Evolutionary conservation across 2,329 filamentous ascomycete species (phyloP), one percentile per base, ranked within the genome.

Genomic region (Alternaria dauci): DNA sequence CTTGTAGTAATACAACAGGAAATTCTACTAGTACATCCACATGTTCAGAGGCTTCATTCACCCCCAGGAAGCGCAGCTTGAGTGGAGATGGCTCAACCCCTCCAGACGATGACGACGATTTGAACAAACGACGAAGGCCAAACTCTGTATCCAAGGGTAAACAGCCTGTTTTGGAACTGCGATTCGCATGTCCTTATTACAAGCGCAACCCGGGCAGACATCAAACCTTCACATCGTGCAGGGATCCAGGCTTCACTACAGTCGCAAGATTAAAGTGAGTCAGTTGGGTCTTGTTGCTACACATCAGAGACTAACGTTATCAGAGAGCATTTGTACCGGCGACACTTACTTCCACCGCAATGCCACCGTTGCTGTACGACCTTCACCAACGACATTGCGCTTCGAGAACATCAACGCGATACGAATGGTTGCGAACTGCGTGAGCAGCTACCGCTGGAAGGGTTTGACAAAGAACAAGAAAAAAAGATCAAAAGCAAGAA

Each of bases 391-490:
- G 68, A 72, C 16, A 44, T 68, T 2, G 55, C 51, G 1, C 65
- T 72, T 7, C 67, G 67, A 26, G 70, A 71, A 53, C 70, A 72
- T 34, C 70, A 71, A 46, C 64, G 70, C 16, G 70, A 72, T 36
- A 47, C 62, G 3, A 52, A 48, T 2, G 70, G 70, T 11, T 72
- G 70, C 50, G 59, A 70, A 36, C 52, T 72, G 3, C 61, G 53
- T 20, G 64, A 69, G 32, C 68, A 69, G 26, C 54, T 66, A 6
- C 68, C 67, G 0, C 46, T 69, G 0, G 70, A 72, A 60, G 70
- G 70, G 1, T 71, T 71, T 44, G 61, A 72, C 34, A 69, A 71
- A 43, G 66, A 73, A 23, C 70, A 73, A 62, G 70, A 73, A 20
- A 53, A 67, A 28, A 63, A 64, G 23, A 44, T 73, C 26, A 73